Percentiles rank a stretch among this genome's conserved stretches.
Evolutionary conservation across 148 eudicot genomes (phyloP).

Genomic region (Amaranthus hypochondriacus): DNA sequence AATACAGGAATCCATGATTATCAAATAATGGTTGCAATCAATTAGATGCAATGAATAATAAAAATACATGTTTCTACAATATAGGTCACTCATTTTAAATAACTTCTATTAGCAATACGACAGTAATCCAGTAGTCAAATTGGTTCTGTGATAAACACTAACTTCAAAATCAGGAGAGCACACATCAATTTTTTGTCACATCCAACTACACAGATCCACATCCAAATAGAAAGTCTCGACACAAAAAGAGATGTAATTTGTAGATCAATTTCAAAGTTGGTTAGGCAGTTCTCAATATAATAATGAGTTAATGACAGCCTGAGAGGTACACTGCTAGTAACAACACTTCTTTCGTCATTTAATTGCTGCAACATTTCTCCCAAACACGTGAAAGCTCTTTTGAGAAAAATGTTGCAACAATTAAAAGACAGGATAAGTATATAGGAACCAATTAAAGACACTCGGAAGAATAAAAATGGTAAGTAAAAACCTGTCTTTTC

Average conservation of each 20-base stretch:
- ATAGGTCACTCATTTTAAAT: too few species aligned
- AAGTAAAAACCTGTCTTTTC: conserved; percentile 68
- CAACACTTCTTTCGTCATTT: too few species aligned
- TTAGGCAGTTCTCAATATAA: neutral
- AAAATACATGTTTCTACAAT: too few species aligned
- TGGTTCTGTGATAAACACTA: neutral
- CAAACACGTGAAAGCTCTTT: too few species aligned
- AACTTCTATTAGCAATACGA: too few species aligned
- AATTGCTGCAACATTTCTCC: too few species aligned
- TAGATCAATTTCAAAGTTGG: neutral
- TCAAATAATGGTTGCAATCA: neutral
- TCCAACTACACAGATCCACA: neutral
- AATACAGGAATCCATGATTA: neutral
- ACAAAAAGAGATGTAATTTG: too few species aligned
- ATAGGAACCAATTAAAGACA: neutral
- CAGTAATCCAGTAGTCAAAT: neutral
- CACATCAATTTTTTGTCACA: neutral
- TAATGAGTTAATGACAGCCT: too few species aligned
- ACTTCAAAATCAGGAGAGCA: neutral
- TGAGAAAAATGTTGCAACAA: neutral
- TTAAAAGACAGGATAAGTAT: neutral
- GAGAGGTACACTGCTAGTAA: too few species aligned
- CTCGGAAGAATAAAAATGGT: neutral
- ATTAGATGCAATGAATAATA: neutral
- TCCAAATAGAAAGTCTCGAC: too few species aligned